Conservation (phyloP, 1,284 basidiomycete genomes). For the Ustilago hordei region DNA sequence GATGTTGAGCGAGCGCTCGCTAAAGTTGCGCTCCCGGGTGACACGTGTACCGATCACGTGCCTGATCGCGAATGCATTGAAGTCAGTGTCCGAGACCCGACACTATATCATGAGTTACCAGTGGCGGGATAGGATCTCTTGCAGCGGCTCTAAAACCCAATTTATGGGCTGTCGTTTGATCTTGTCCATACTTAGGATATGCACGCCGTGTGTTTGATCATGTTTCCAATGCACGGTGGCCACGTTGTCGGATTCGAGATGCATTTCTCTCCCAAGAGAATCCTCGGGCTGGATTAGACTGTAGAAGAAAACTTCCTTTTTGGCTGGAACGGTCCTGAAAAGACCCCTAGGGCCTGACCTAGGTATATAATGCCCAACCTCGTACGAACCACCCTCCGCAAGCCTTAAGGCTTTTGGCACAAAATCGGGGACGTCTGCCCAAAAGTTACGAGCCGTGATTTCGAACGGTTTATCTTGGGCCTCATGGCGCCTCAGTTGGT, state of each 20-base stretch:
- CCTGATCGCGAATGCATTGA: no score
- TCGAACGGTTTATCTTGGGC: not conserved
- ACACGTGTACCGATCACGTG: no score
- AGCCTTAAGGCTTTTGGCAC: not conserved
- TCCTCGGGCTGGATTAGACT: not conserved
- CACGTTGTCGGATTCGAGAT: not conserved
- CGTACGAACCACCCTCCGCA: not conserved
- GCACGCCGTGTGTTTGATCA: not conserved
- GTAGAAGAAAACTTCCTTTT: slow-evolving; percentile 2
- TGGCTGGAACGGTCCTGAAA: not conserved
- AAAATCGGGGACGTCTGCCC: not conserved
- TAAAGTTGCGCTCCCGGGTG: no score
- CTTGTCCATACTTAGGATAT: not conserved
- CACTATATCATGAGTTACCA: no score
- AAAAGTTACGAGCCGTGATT: not conserved
- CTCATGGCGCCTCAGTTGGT: not conserved
- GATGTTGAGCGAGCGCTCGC: no score
- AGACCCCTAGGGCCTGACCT: no score
- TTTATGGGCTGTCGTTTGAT: not conserved
- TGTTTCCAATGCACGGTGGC: slow-evolving; percentile 7
- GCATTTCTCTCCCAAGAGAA: not conserved
- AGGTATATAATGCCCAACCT: not conserved
- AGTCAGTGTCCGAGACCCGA: no score
- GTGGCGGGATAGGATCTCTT: not conserved
- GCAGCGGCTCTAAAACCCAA: not conserved